phyloP scores from a whole-genome alignment of 208 protist genomes.

The Polymyxa betae region DNA sequence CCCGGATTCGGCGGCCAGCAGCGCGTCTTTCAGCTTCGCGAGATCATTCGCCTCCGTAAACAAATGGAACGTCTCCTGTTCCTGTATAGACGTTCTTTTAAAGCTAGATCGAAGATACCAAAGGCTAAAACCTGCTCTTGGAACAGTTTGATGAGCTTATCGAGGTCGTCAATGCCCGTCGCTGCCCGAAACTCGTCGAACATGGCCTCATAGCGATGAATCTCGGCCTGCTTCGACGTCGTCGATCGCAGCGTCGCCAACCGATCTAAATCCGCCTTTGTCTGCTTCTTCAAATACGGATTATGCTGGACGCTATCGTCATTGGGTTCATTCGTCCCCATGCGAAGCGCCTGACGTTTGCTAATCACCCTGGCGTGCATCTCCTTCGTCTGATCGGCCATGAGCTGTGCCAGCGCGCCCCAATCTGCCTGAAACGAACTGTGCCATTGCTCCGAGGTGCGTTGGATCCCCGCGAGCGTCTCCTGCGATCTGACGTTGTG shows the following conservation, averaged over 20 bases:
- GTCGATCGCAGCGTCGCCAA: background rate
- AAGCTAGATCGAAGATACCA: background rate
- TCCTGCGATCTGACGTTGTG: background rate
- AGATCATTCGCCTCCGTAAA: background rate
- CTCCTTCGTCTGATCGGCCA: background rate
- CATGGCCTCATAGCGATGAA: background rate
- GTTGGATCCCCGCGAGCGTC: background rate
- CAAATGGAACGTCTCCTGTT: background rate
- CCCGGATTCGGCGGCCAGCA: background rate
- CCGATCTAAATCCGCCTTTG: background rate
- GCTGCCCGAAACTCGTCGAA: background rate
- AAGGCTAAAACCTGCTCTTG: background rate
- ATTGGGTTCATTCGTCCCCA: background rate
- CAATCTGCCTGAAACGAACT: background rate
- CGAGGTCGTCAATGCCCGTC: background rate
- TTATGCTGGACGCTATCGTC: background rate
- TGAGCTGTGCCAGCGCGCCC: background rate
- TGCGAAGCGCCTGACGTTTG: background rate
- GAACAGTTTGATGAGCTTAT: background rate
- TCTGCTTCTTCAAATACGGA: background rate
- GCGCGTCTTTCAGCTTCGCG: background rate
- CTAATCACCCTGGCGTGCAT: background rate
- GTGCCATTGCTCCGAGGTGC: slow-evolving; percentile 21
- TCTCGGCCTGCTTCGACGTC: background rate
- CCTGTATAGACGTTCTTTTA: background rate